Percentiles rank a stretch among this genome's conserved stretches.
Conservation (phyloP, 176 grass and related monocot genomes). For the Tillandsia leiboldiana region DNA sequence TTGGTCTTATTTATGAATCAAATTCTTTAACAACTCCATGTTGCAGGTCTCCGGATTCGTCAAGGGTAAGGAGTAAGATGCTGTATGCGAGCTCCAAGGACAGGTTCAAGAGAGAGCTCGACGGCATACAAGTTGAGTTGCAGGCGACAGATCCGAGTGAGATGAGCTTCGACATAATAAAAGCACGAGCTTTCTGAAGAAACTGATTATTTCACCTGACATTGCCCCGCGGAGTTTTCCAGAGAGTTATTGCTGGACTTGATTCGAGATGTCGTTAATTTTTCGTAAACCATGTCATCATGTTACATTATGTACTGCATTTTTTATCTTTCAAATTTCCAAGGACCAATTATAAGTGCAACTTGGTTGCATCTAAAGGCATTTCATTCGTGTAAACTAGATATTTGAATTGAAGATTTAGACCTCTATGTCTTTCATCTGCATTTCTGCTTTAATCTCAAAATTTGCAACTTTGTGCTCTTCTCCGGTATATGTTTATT, state of each 20-base stretch:
- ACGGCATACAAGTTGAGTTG: conserved; percentile 1
- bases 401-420: neutral
- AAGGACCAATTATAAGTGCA: neutral
- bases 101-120: neutral
- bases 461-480: too few relatives aligned
- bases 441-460: neutral
- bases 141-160: neutral
- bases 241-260: neutral
- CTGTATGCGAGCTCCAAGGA: neutral
- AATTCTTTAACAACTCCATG: neutral
- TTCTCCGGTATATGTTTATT: too few relatives aligned
- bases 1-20: neutral
- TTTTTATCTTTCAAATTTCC: neutral
- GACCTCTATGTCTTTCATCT: neutral
- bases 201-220: neutral
- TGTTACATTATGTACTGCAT: neutral
- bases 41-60: neutral
- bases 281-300: neutral
- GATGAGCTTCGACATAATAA: neutral
- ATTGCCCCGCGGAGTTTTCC: neutral
- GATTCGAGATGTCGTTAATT: neutral
- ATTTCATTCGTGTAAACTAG: neutral
- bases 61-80: conserved; percentile 2
- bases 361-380: neutral
- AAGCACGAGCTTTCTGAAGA: neutral